These are phyloP conservation scores for Entomortierella lignicola DNA, from an alignment of 192 early-diverging fungal genomes.

Conservation along the genomic window DNA sequence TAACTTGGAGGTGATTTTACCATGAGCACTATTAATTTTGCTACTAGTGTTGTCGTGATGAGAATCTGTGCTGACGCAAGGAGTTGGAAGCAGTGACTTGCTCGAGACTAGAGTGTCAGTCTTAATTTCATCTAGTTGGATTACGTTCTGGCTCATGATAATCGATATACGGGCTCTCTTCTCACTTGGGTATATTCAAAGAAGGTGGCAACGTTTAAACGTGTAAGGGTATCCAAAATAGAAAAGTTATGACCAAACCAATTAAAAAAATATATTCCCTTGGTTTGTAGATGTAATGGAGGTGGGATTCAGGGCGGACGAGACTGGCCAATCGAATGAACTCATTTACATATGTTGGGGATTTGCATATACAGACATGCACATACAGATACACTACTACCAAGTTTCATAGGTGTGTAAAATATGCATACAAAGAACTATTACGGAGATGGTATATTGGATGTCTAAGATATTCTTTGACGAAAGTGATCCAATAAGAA, in stretches of 20 bases:
- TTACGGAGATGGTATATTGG: background rate
- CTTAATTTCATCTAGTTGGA: constrained; percentile 25
- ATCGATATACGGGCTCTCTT: constrained; percentile 10
- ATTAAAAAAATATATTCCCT: background rate
- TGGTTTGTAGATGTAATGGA: background rate
- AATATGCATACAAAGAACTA: background rate
- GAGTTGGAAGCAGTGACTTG: background rate
- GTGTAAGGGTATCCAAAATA: background rate
- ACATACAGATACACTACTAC: too few species aligned
- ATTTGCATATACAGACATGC: background rate
- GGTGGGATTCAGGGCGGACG: background rate
- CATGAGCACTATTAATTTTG: background rate
- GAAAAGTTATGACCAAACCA: background rate
- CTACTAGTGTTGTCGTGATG: background rate
- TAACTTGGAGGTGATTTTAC: background rate
- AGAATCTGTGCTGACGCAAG: constrained; percentile 4
- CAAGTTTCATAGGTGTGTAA: too few species aligned
- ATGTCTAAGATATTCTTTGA: background rate
- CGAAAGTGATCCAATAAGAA: background rate
- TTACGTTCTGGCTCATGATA: constrained; percentile 36
- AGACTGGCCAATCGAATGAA: background rate
- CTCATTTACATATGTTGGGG: background rate
- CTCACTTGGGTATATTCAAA: background rate
- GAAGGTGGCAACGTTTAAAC: background rate
- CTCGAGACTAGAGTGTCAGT: background rate